These are phyloP conservation scores for Glebionis coronaria DNA, from an alignment of 129 eudicot genomes.

Conservation along the genomic window DNA sequence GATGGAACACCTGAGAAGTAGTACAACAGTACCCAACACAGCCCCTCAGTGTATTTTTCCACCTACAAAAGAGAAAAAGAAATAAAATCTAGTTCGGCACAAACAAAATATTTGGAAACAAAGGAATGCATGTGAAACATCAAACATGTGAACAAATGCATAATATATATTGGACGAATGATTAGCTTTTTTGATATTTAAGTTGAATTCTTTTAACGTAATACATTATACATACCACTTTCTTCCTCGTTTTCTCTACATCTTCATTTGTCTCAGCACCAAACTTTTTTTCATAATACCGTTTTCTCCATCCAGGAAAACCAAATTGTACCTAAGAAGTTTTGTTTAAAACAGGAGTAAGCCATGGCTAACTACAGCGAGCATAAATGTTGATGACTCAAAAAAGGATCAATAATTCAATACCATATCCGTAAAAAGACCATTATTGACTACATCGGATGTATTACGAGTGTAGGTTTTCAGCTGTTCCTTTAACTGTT, in stretches of 20 bases:
- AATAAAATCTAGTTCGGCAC: background rate
- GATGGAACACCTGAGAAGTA: conserved; percentile 66
- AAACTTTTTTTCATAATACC: conserved; percentile 57
- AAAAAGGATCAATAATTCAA: conserved; percentile 13
- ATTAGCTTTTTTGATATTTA: too few species aligned
- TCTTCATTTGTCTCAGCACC: conserved; percentile 29
- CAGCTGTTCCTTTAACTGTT: conserved; percentile 37
- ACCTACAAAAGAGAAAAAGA: conserved; percentile 35
- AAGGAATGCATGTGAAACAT: background rate
- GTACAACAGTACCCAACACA: conserved; percentile 62
- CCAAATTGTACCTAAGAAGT: conserved; percentile 49
- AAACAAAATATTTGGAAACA: background rate
- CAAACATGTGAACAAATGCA: background rate
- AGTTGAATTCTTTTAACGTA: too few species aligned
- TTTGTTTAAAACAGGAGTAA: background rate
- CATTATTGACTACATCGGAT: conserved; percentile 35
- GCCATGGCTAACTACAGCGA: background rate
- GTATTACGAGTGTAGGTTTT: conserved; percentile 22
- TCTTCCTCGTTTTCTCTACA: conserved; percentile 34
- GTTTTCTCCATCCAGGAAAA: conserved; percentile 39
- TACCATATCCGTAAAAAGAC: conserved; percentile 40
- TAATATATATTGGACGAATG: background rate
- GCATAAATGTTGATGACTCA: background rate
- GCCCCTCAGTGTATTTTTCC: conserved; percentile 50
- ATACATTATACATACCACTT: conserved; percentile 42